phyloP scores from a whole-genome alignment of 139 green algal genomes.

The Chlamydomonas sphaeroides region DNA sequence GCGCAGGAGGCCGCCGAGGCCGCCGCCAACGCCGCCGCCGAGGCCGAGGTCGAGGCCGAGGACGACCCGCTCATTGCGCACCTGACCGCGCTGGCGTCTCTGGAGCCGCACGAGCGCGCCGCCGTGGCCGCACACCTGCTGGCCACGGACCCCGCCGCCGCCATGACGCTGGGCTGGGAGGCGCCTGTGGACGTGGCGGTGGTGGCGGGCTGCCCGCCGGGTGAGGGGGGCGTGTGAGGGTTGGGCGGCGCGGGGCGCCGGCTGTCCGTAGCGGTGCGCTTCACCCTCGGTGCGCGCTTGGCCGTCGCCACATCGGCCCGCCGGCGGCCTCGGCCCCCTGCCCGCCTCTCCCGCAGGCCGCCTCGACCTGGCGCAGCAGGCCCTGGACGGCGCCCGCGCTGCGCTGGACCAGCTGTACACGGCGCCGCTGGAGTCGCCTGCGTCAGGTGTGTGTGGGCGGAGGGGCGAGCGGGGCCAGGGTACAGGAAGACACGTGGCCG shows the following conservation, averaged over 20 bases:
- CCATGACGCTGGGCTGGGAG: conserved; percentile 7
- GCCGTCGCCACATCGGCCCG: too few relatives aligned
- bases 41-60: neutral
- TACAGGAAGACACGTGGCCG: too few relatives aligned
- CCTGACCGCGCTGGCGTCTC: neutral
- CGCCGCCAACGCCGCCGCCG: neutral
- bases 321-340: too few relatives aligned
- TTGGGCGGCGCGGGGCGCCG: neutral
- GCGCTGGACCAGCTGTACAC: conserved; percentile 31
- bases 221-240: neutral
- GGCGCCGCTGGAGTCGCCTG: neutral
- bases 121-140: neutral
- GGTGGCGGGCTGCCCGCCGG: conserved; percentile 28
- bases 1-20: too few relatives aligned
- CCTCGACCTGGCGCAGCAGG: conserved; percentile 4
- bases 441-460: too few relatives aligned
- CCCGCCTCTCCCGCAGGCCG: conserved; percentile 27
- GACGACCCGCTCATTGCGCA: neutral
- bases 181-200: conserved; percentile 36
- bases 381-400: conserved; percentile 1
- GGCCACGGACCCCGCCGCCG: neutral
- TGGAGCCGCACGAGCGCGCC: neutral
- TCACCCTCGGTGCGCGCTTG: too few relatives aligned
- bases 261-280: too few relatives aligned
- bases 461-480: too few relatives aligned